phyloP scores from a whole-genome alignment of 305 asterid species.

The Solanum chacoense region DNA sequence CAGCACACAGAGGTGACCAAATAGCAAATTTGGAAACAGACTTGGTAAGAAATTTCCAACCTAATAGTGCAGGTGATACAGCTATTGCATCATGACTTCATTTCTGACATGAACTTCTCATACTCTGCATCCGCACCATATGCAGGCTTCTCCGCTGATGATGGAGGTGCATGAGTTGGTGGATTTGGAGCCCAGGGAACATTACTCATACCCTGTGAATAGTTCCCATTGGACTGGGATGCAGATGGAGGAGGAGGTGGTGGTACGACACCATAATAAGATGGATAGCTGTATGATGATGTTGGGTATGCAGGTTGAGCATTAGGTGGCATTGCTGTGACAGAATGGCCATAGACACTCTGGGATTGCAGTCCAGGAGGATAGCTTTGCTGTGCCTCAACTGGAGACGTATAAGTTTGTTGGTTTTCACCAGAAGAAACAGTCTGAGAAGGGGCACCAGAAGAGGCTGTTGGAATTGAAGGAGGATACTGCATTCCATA shows the following conservation, averaged over 20 bases:
- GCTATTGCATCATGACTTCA: slow-evolving; percentile 32
- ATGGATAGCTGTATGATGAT: slow-evolving; percentile 51
- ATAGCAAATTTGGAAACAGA: not conserved
- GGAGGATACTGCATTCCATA: slow-evolving; percentile 67
- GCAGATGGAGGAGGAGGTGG: slow-evolving; percentile 67
- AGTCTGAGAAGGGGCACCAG: slow-evolving; percentile 35
- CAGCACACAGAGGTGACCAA: not conserved
- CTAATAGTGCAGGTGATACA: not conserved
- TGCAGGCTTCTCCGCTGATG: slow-evolving; percentile 51
- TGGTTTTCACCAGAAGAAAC: slow-evolving; percentile 50
- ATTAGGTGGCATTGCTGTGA: slow-evolving; percentile 44
- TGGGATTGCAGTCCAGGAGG: slow-evolving; percentile 72
- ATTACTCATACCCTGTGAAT: slow-evolving; percentile 46
- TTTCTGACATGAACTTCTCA: slow-evolving; percentile 94
- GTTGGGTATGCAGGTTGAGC: slow-evolving; percentile 41
- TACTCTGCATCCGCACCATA: slow-evolving; percentile 57
- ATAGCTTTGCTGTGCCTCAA: slow-evolving; percentile 53
- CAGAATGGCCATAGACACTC: slow-evolving; percentile 41
- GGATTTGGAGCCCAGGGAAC: slow-evolving; percentile 84
- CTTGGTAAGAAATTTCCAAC: slow-evolving; percentile 22
- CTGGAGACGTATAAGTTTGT: slow-evolving; percentile 47
- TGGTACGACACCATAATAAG: slow-evolving; percentile 42
- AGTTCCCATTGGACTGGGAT: slow-evolving; percentile 37
- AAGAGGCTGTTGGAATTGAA: slow-evolving; percentile 45
- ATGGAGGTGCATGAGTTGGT: slow-evolving; percentile 43